Percentiles rank a stretch among this genome's conserved stretches.
These are phyloP conservation scores for Phytophthora ohioensis DNA, from an alignment of 352 stramenopile species.

Conservation along the genomic window DNA sequence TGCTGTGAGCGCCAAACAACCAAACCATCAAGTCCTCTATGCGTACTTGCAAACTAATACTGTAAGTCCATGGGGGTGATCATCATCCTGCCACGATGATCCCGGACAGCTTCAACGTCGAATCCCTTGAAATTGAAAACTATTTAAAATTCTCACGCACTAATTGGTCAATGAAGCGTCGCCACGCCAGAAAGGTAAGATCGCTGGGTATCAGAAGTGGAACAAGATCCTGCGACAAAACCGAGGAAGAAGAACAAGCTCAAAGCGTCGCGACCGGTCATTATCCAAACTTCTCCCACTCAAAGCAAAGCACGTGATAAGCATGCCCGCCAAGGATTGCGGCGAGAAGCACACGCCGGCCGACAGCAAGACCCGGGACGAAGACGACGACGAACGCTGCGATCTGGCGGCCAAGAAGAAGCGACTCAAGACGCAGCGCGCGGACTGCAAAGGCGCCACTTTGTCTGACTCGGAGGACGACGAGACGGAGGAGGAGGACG, in stretches of 20 bases:
- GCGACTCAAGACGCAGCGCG: conserved; percentile 38
- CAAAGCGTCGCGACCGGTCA: conserved; percentile 35
- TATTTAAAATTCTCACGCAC: conserved; percentile 1
- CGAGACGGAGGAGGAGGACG: conserved; percentile 45
- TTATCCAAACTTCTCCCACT: conserved; percentile 27
- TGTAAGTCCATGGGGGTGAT: too few species aligned
- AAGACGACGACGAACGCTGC: conserved; percentile 25
- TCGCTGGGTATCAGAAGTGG: conserved; percentile 17
- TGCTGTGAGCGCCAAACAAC: too few species aligned
- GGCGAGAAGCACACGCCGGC: conserved; percentile 28
- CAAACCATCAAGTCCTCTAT: too few species aligned
- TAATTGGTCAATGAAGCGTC: conserved; percentile 25
- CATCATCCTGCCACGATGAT: too few species aligned
- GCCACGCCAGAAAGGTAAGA: conserved; percentile 29
- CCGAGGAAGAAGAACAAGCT: conserved; percentile 24
- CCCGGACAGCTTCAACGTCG: not conserved
- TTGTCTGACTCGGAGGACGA: conserved; percentile 34
- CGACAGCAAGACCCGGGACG: conserved; percentile 41
- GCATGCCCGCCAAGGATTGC: conserved; percentile 47
- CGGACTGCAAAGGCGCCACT: conserved; percentile 11
- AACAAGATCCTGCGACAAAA: conserved; percentile 35
- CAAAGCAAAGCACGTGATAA: not conserved
- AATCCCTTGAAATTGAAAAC: not conserved
- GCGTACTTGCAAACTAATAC: too few species aligned
- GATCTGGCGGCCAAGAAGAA: conserved; percentile 38